A percentile compares a stretch with the other conserved stretches of the same genome.
These are phyloP conservation scores for Phytophthora ramorum DNA, from an alignment of 352 stramenopile species.

Conservation along the genomic window DNA sequence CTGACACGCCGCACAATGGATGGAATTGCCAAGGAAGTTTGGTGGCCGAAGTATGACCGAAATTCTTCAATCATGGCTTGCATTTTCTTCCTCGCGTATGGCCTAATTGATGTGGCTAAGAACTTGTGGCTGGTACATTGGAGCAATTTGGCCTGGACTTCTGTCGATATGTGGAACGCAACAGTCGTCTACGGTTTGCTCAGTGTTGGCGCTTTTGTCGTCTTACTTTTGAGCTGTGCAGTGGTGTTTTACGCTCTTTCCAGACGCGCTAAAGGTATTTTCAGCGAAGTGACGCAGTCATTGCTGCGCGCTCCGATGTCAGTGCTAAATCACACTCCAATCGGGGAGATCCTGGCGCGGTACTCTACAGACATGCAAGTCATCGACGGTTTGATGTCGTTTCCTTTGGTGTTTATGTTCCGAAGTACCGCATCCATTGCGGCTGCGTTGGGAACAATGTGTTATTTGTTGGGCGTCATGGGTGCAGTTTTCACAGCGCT, in stretches of 20 bases:
- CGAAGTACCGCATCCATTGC: conserved; percentile 39
- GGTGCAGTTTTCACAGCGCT: conserved; percentile 31
- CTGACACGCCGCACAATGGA: conserved; percentile 31
- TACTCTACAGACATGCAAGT: conserved; percentile 49
- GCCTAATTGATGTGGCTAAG: conserved; percentile 35
- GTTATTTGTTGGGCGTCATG: conserved; percentile 39
- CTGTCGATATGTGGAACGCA: conserved; percentile 36
- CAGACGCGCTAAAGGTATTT: conserved; percentile 30
- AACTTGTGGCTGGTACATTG: conserved; percentile 51
- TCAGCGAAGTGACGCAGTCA: conserved; percentile 38
- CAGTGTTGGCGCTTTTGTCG: conserved; percentile 32
- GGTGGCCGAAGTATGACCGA: conserved; percentile 26
- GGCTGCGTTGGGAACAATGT: conserved; percentile 37
- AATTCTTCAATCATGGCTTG: conserved; percentile 16
- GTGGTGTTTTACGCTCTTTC: conserved; percentile 43
- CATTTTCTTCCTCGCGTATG: conserved; percentile 35
- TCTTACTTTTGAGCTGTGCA: conserved; percentile 31
- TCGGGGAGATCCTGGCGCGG: conserved; percentile 43
- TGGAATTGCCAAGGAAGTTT: conserved; percentile 25
- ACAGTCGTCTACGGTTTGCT: conserved; percentile 39
- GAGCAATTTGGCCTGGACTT: conserved; percentile 37
- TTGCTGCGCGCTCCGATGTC: conserved; percentile 43
- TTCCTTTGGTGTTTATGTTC: conserved; percentile 38
- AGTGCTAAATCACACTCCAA: conserved; percentile 47
- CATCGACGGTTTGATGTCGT: conserved; percentile 39